Evolutionary conservation across 768 basidiomycete genomes (phyloP).

Genomic region (Russula vinacea): DNA sequence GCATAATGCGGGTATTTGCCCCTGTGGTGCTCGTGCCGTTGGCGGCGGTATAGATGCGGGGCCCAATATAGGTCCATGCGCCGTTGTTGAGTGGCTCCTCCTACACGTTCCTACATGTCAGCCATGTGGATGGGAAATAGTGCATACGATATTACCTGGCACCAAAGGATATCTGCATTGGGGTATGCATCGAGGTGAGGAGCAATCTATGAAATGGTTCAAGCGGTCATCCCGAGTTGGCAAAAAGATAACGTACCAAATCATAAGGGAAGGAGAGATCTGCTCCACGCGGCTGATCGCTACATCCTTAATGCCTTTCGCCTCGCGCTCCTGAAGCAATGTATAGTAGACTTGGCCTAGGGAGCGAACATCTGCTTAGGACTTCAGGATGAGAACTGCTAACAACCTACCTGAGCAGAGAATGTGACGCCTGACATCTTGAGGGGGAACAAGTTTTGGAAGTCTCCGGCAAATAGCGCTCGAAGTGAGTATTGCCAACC

Average conservation of each 20-base stretch:
- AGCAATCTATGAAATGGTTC: conserved; percentile 56
- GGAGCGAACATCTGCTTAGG: neutral
- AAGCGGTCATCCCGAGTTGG: neutral
- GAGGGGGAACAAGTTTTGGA: conserved; percentile 65
- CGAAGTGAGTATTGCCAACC: conserved; percentile 84
- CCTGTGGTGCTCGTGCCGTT: conserved; percentile 88
- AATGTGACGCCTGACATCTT: conserved; percentile 88
- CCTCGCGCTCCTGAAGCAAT: conserved; percentile 85
- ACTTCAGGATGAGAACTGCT: neutral
- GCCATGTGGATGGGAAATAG: neutral
- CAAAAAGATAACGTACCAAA: conserved; percentile 49
- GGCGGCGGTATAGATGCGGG: conserved; percentile 90
- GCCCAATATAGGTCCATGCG: conserved; percentile 94
- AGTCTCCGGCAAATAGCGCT: conserved; percentile 89
- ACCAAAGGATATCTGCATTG: conserved; percentile 91
- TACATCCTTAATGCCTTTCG: conserved; percentile 85
- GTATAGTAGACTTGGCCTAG: conserved; percentile 92
- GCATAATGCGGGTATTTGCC: conserved; percentile 90
- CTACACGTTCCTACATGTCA: conserved; percentile 36
- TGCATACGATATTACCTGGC: conserved; percentile 55
- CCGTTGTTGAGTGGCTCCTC: conserved; percentile 98
- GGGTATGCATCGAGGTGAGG: conserved; percentile 96
- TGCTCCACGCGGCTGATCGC: conserved; percentile 95
- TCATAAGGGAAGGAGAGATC: conserved; percentile 96
- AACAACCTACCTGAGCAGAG: conserved; percentile 68